A percentile compares a stretch with the other conserved stretches of the same genome.
phyloP scores from a whole-genome alignment of 2,329 filamentous ascomycete species.

The Juglanconis sp. region DNA sequence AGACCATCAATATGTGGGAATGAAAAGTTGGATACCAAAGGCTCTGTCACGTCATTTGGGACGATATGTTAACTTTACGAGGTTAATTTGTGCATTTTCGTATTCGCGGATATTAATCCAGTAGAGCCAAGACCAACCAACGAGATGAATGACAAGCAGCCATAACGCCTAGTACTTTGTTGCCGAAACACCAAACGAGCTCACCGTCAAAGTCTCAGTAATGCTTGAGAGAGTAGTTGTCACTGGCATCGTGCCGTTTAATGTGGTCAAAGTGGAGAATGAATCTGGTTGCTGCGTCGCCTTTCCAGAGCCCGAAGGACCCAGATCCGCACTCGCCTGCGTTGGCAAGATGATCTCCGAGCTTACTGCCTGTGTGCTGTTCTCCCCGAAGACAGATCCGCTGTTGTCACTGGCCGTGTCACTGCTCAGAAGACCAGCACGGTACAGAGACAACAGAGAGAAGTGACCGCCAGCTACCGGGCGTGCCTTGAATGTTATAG shows the following conservation, averaged over 20 bases:
- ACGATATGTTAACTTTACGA: no score
- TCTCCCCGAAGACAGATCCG: background rate
- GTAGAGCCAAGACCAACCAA: no score
- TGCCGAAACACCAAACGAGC: background rate
- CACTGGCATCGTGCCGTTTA: background rate
- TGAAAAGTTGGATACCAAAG: no score
- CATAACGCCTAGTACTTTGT: background rate
- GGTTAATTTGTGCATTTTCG: no score
- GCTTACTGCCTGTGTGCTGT: background rate
- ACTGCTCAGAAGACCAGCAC: slow-evolving; percentile 1
- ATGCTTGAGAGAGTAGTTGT: background rate
- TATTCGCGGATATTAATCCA: no score
- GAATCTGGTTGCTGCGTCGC: slow-evolving; percentile 3
- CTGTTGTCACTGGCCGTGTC: background rate
- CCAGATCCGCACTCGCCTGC: background rate
- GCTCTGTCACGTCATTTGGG: no score
- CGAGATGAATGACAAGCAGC: background rate
- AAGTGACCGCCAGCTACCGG: slow-evolving; percentile 73
- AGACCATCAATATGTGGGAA: no score
- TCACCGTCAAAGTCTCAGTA: background rate
- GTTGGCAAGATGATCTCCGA: slow-evolving; percentile 1
- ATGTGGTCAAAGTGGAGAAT: background rate
- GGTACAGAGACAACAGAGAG: slow-evolving; percentile 58
- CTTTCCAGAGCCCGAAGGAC: background rate
- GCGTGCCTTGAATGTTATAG: slow-evolving; percentile 63